Base-by-base conservation (phyloP, 2,329 filamentous ascomycete species). In the Lecanoromycetidae sp. region DNA sequence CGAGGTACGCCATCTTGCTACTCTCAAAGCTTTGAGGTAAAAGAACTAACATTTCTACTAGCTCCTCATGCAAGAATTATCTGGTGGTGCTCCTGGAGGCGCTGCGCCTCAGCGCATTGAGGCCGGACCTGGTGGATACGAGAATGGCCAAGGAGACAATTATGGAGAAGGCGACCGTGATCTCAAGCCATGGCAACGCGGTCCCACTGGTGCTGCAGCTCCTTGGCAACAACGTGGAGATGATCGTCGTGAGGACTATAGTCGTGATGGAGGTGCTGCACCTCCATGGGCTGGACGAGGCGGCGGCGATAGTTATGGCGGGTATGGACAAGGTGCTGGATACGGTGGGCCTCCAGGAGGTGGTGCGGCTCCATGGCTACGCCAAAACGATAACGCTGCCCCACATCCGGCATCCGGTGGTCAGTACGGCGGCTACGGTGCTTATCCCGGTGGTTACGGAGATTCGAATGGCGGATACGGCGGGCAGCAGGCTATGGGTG, bases 1-100 rank as follows among this genome's bases (percentile, higher is more conserved):
- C 68, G 88, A 96, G 77, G 87, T 88, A 74, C 65, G 80, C 19
- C 45, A 10, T 23, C 5, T 20, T 25, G 15, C 20, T 25, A 44
- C 23, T 23, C 3, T n/a, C 26, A 27, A 25, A 20, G 30, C 9
- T 27, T 33, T 32, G 10, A 48, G 39, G 10, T 22, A 19, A 36
- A 29, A 19, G 25, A 7, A 48, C 60, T 62, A 59, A 51, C 35
- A 32, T 39, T n/a, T 4, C 5, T 34, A 46, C 8, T 56, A 87
- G 84, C 83, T 90, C 80, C 86, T 98, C 61, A 94, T 98, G 87
- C 84, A 93, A 77, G 91, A 96, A 73, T 78, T 96, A 57, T 87
- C 83, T 53, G 86, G 87, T 54, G 83, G 81, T 52, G 75, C 69
- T 32, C 67, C 80, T 45, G 74, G 71, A 45, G 76, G 70, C 38